Evolutionary conservation across 2,329 filamentous ascomycete genomes (phyloP), one percentile per base, ranked within the genome.

Genomic region (Dactylella cylindrospora): DNA sequence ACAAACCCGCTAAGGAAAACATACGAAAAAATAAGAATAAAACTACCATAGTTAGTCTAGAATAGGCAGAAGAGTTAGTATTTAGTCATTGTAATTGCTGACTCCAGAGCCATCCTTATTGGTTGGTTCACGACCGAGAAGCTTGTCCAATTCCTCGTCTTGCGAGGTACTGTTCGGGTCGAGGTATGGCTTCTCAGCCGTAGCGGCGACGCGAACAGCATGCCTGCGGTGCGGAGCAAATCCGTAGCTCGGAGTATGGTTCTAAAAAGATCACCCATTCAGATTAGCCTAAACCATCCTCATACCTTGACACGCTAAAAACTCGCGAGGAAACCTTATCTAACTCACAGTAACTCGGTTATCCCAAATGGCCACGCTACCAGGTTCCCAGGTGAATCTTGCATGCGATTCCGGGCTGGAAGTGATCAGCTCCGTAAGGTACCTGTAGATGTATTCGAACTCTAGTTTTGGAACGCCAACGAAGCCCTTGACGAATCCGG

Each of bases 361-460:
- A 68, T 86, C 83, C 83, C 84, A 86, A 55, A 86, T 77, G 0
- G 82, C 82, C 1, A 87, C 80, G 54, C 85, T 84, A 33, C 80
- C 78, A 64, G 80, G 78, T 35, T 77, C 76, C 83, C 84, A 85
- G 66, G 79, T 77, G 68, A 84, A 82, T 13, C 85, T 78, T 4
- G 80, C 84, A 67, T 88, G 84, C 59, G 85, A 76, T 71, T 90
- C 86, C 33, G 85, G 84, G 5, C 77, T 81, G 1, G 78, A 79
- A 2, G 77, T 72, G 5, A 82, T 75, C 19, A 82, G 72, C 67
- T 80, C 77, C 26, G 79, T 80, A 26, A 83, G 73, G 39, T 77
- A 75, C 2, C 70, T 68, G 60, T 81, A 74, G 64, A 80, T 79
- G 33, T 74, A 71, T 65, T 81, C 77, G 26, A 74, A 76, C 70